Evolutionary conservation across 2,329 filamentous ascomycete genomes (phyloP).

Genomic region (Stachybotrys chlorohalonatus): DNA sequence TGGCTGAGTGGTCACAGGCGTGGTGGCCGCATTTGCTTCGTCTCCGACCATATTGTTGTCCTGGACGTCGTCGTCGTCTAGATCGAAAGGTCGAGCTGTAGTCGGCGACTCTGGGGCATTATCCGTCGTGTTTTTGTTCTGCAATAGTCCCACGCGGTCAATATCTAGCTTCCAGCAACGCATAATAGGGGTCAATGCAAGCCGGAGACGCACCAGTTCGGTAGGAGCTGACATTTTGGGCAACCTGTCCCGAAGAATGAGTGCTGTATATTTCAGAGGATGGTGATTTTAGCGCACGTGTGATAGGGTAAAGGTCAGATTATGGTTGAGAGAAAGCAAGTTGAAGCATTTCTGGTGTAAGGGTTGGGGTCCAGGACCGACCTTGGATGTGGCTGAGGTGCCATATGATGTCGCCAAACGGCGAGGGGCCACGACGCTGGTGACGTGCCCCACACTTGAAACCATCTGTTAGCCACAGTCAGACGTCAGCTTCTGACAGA

Average conservation of each 20-base stretch:
- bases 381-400: not conserved
- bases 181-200: not conserved
- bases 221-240: conserved; percentile 32
- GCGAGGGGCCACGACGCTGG: conserved; percentile 23
- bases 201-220: conserved; percentile 29
- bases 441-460: conserved; percentile 27
- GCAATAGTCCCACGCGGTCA: conserved; percentile 10
- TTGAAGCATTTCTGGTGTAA: conserved; percentile 11
- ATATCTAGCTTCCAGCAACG: conserved; percentile 3
- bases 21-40: conserved; percentile 22
- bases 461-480: not conserved
- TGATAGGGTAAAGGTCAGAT: not conserved
- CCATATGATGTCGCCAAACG: conserved; percentile 8
- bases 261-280: too few species aligned
- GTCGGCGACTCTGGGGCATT: conserved; percentile 54
- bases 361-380: not conserved
- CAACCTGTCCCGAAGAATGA: not conserved
- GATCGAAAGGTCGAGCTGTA: conserved; percentile 54
- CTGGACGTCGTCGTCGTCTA: conserved; percentile 63
- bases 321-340: conserved; percentile 9
- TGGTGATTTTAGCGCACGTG: not conserved
- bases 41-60: conserved; percentile 44
- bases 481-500: too few species aligned
- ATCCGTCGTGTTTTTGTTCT: conserved; percentile 34
- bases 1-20: conserved; percentile 7